Base-by-base conservation (phyloP, 192 early-diverging fungal species). In the Coemansia sp. region DNA sequence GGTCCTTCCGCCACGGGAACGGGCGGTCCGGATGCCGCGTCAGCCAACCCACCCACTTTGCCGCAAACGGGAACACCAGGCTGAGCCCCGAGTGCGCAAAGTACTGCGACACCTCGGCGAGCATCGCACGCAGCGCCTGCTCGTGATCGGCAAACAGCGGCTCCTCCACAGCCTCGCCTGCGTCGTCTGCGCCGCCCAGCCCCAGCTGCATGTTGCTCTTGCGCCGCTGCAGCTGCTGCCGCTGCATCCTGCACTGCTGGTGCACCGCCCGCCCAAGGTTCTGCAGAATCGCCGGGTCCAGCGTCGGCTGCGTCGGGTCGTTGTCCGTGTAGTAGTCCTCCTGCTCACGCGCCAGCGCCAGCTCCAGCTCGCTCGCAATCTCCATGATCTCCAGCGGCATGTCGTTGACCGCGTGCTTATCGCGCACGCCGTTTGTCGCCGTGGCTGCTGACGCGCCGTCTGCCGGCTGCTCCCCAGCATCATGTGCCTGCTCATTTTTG, bases 141-240 rank as follows among this genome's bases (percentile, higher is more conserved):
- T 77, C 74, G 24, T 77, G 69, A 29, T 64, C 56, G 8, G 60
- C 60, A 48, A 61, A 61, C 28, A 62, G 46, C n/a, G 52, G 30
- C 33, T 70, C 73, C 5, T 31, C 40, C 1, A 35, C 6, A 0
- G 52, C 45, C 18, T 54, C 71, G 21, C 24, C 14, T 8, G 6
- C 25, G 4, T 14, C 22, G 19, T 23, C 6, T 10, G 31, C 6
- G 16, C 14, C 23, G 58, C 47, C 25, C 21, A 77, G 64, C 0
- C 69, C 69, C 45, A 77, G 65, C 23, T 77, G 74, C 74, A 77
- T 77, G 61, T 77, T 77, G 74, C 74, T 77, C 60, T 77, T 77
- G 56, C 74, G 68, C 19, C 74, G 68, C 53, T 67, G 68, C 2
- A 77, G 12, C 61, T 74, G 66, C 58, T 74, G 66, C 44, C 63